Conservation (phyloP, 176 grass and related monocot species). For the Thinopyrum elongatum region DNA sequence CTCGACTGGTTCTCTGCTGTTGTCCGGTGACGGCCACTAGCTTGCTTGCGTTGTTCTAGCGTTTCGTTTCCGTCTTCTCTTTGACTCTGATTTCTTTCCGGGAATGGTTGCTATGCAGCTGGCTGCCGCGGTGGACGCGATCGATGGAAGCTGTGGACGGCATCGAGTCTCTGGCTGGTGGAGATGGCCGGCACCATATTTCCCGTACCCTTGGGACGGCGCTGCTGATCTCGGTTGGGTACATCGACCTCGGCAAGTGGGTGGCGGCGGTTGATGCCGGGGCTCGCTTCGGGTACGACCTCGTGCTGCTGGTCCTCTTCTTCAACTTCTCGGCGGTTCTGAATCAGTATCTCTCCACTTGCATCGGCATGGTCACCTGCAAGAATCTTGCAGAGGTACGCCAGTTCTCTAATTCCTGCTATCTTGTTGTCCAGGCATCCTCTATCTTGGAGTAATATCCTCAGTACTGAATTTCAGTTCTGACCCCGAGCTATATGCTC, state of each 20-base stretch:
- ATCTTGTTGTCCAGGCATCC: too few species aligned
- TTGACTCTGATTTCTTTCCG: too few species aligned
- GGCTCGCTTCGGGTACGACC: constrained; percentile 70
- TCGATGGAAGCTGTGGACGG: constrained; percentile 25
- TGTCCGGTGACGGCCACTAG: too few species aligned
- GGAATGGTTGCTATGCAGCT: too few species aligned
- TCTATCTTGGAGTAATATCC: too few species aligned
- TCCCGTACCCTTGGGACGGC: constrained; percentile 55
- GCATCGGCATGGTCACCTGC: constrained; percentile 64
- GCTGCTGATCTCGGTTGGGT: constrained; percentile 77
- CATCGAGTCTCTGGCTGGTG: constrained; percentile 25
- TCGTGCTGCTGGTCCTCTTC: constrained; percentile 64
- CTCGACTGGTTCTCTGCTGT: too few species aligned
- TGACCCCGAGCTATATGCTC: too few species aligned
- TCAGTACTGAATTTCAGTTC: too few species aligned
- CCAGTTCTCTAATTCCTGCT: too few species aligned
- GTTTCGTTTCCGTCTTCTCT: too few species aligned
- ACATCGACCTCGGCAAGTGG: constrained; percentile 90
- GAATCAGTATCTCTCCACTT: constrained; percentile 66
- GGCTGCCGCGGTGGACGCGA: neutral
- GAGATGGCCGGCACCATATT: constrained; percentile 27
- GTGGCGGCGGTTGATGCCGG: constrained; percentile 59
- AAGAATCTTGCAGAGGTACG: constrained; percentile 84
- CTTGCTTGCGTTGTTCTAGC: too few species aligned
- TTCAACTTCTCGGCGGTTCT: constrained; percentile 82